phyloP scores from a whole-genome alignment of 768 basidiomycete species.

The Lactarius indigo region DNA sequence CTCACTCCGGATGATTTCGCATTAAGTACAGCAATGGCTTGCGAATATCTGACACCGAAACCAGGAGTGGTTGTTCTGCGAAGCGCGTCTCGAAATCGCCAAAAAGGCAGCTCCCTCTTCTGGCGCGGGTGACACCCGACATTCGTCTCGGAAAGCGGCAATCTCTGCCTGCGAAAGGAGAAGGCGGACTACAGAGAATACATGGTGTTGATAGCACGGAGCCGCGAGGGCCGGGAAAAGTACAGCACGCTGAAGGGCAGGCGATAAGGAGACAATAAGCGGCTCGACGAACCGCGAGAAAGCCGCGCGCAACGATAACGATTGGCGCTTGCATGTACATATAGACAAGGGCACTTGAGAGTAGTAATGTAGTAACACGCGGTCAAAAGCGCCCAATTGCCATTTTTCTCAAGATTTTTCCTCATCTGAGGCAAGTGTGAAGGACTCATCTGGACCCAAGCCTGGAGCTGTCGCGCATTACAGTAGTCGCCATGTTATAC shows the following conservation, averaged over 20 bases:
- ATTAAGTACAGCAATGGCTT: conserved; percentile 85
- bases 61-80: conserved; percentile 65
- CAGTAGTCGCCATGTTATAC: no score
- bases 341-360: no score
- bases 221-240: conserved; percentile 92
- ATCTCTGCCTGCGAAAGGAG: conserved; percentile 92
- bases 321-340: no score
- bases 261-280: conserved; percentile 75
- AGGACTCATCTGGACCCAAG: no score
- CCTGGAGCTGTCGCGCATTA: no score
- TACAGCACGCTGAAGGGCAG: conserved; percentile 90
- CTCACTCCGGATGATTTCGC: conserved; percentile 94
- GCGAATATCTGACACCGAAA: conserved; percentile 67
- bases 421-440: no score
- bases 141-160: conserved; percentile 88
- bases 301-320: conserved; percentile 90
- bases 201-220: conserved; percentile 86
- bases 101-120: conserved; percentile 53
- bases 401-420: no score
- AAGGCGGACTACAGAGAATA: conserved; percentile 94
- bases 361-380: no score
- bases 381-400: no score
- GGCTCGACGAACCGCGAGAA: conserved; percentile 92
- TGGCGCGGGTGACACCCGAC: conserved; percentile 41
- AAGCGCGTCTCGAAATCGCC: conserved; percentile 83